Percentiles rank a stretch among this genome's conserved stretches.
Evolutionary conservation across 495 filamentous ascomycete genomes (phyloP).

Genomic region (Penicillium coprophilum): DNA sequence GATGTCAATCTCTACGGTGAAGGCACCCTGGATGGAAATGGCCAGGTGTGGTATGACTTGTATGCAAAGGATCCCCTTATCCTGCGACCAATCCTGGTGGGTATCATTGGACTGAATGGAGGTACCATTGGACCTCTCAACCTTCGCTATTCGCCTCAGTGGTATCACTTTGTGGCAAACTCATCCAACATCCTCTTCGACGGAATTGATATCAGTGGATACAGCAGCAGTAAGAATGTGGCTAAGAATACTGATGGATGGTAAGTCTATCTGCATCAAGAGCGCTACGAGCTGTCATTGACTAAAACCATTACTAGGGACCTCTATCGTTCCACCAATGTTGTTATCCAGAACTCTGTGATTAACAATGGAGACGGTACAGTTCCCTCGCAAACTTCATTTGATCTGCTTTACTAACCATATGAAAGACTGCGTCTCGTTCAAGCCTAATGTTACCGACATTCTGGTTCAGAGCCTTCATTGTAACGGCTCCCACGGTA

Average conservation of each 20-base stretch:
- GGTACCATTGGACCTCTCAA: conserved; percentile 61
- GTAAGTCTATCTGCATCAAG: conserved; percentile 27
- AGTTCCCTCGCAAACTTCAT: neutral
- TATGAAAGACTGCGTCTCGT: conserved; percentile 63
- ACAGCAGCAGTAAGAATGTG: conserved; percentile 48
- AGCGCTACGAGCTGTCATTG: too few relatives aligned
- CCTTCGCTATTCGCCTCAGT: conserved; percentile 64
- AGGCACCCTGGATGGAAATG: conserved; percentile 64
- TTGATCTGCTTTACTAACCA: neutral
- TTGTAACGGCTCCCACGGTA: conserved; percentile 74
- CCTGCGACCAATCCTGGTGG: conserved; percentile 60
- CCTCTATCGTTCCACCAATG: conserved; percentile 60
- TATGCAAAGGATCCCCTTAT: conserved; percentile 55
- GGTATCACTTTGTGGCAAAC: conserved; percentile 68
- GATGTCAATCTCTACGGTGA: conserved; percentile 69
- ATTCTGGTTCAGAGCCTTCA: conserved; percentile 68
- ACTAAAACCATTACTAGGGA: conserved; percentile 39
- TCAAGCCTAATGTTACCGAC: conserved; percentile 76
- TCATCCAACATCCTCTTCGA: conserved; percentile 64
- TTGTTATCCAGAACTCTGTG: conserved; percentile 66
- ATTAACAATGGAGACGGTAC: conserved; percentile 67
- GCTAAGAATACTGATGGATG: conserved; percentile 72
- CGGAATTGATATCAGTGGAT: conserved; percentile 62
- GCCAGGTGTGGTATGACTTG: conserved; percentile 69
- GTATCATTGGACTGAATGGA: conserved; percentile 61